These are phyloP conservation scores for Colletotrichum sp. DNA, from an alignment of 2,329 filamentous ascomycete genomes.

Conservation along the genomic window DNA sequence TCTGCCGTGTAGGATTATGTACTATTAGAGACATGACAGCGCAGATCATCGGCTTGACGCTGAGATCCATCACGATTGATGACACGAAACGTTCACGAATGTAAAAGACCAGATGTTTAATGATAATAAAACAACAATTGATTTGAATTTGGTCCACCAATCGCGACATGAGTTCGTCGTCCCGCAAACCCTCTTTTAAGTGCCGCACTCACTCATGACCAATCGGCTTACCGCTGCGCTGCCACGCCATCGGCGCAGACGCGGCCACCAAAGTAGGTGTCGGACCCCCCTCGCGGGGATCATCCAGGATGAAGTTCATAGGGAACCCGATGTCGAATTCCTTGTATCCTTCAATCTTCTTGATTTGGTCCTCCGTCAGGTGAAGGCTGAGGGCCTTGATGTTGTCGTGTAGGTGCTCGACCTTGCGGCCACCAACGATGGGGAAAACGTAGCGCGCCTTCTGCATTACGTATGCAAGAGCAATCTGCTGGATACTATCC, in stretches of 20 bases:
- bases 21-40: neutral
- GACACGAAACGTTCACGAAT: neutral
- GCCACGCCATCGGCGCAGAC: conserved; percentile 15
- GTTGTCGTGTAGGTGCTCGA: conserved; percentile 58
- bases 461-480: conserved; percentile 55
- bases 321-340: conserved; percentile 64
- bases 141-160: neutral
- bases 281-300: conserved; percentile 23
- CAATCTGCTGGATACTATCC: conserved; percentile 63
- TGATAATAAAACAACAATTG: neutral
- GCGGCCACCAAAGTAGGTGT: neutral
- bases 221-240: conserved; percentile 12
- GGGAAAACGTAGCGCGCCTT: conserved; percentile 60
- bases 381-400: conserved; percentile 58
- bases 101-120: neutral
- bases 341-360: conserved; percentile 56
- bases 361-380: conserved; percentile 56
- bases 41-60: neutral
- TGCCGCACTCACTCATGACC: neutral
- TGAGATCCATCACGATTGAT: neutral
- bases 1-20: neutral
- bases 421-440: conserved; percentile 56
- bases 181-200: neutral
- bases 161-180: neutral
- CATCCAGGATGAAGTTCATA: conserved; percentile 40